Evolutionary conservation across 2,329 filamentous ascomycete species (phyloP).

Genomic region (Aspergillus tanneri): DNA sequence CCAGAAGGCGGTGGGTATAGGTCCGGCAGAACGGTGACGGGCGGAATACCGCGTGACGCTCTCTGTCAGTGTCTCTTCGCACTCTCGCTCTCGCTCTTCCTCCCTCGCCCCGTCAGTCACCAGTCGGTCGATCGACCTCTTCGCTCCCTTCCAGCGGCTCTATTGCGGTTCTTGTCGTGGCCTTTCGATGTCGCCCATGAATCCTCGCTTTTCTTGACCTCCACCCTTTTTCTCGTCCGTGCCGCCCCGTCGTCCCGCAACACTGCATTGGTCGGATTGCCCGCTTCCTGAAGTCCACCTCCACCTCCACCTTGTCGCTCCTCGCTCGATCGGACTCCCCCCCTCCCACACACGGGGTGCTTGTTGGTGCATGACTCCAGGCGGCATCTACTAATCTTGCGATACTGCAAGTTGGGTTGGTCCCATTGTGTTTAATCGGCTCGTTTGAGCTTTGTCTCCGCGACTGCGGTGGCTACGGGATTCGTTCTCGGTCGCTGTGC

Average conservation of each 20-base stretch:
- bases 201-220: constrained; percentile 10
- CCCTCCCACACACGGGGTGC: constrained; percentile 14
- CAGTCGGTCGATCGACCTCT: constrained; percentile 13
- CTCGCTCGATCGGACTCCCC: constrained; percentile 6
- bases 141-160: constrained; percentile 5
- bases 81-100: constrained; percentile 10
- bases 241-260: constrained; percentile 33
- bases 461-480: constrained; percentile 28
- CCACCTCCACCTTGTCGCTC: constrained; percentile 20
- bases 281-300: constrained; percentile 34
- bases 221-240: constrained; percentile 29
- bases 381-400: not conserved
- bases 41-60: constrained; percentile 14
- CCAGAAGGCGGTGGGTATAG: constrained; percentile 7
- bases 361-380: constrained; percentile 17
- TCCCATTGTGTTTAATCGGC: not conserved
- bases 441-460: constrained; percentile 6
- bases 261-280: constrained; percentile 34
- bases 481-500: constrained; percentile 34
- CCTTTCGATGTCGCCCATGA: constrained; percentile 12
- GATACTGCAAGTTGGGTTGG: not conserved
- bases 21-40: constrained; percentile 18
- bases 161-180: constrained; percentile 3
- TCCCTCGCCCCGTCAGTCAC: too few species aligned
- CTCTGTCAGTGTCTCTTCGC: constrained; percentile 7